Evolutionary conservation across 768 basidiomycete genomes (phyloP).

Genomic region (Cystobasidium tubakii): DNA sequence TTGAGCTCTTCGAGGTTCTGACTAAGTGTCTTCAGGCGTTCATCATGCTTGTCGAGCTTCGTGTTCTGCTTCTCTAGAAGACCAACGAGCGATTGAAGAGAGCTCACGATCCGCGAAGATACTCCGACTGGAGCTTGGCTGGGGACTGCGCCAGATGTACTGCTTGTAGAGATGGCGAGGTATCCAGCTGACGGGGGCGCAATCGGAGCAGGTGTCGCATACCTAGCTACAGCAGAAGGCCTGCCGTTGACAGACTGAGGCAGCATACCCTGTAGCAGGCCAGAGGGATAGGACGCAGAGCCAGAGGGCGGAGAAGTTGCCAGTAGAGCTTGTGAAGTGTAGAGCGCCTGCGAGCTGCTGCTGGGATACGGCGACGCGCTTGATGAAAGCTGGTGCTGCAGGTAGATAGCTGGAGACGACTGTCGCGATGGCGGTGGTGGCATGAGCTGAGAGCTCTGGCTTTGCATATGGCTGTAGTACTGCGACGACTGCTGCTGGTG

Average conservation of each 20-base stretch:
- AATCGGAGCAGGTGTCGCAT: background rate
- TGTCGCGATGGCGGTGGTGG: background rate
- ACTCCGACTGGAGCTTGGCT: background rate
- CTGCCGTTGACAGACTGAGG: too few relatives aligned
- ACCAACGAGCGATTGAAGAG: background rate
- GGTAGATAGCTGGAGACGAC: background rate
- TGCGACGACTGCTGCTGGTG: background rate
- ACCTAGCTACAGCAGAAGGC: background rate
- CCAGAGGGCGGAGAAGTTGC: background rate
- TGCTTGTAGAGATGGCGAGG: background rate
- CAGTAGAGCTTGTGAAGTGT: background rate
- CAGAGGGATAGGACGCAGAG: background rate
- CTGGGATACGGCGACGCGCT: background rate
- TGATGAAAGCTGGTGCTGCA: background rate
- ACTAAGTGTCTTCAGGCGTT: background rate
- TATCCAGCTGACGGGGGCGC: background rate
- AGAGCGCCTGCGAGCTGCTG: background rate
- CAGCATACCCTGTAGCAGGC: background rate
- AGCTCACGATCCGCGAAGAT: background rate
- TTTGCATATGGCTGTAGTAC: background rate
- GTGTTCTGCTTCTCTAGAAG: background rate
- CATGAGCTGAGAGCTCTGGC: background rate
- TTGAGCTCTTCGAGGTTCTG: background rate
- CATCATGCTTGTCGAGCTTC: constrained; percentile 3
- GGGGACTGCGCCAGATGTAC: background rate